Conservation (phyloP, 129 eudicot genomes). For the Flaveria ramosissima region DNA sequence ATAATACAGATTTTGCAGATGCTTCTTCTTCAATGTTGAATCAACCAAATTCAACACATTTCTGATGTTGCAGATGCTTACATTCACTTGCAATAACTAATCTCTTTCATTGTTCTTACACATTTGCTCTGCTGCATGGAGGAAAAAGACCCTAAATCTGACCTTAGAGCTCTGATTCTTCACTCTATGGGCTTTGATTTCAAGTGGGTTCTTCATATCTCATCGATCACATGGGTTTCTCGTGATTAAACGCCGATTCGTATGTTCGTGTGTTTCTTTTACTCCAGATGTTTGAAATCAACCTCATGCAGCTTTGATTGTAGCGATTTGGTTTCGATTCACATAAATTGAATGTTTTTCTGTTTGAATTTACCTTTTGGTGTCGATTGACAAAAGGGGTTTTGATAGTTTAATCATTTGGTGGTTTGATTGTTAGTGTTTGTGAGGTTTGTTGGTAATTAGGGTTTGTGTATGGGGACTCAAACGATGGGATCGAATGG, state of each 20-base stretch:
- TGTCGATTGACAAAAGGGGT: background rate
- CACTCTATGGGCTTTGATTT: constrained; percentile 15
- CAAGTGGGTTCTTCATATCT: constrained; percentile 32
- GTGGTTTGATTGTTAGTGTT: background rate
- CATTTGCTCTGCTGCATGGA: constrained; percentile 28
- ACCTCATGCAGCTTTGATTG: constrained; percentile 24
- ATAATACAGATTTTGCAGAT: background rate
- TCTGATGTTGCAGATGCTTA: constrained; percentile 10
- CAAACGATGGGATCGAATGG: constrained; percentile 75
- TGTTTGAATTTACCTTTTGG: background rate
- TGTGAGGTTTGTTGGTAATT: constrained; percentile 9
- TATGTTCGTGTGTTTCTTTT: constrained; percentile 14
- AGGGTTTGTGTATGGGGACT: constrained; percentile 38
- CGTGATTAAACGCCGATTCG: constrained; percentile 5
- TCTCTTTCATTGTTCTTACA: background rate
- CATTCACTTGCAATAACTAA: constrained; percentile 9
- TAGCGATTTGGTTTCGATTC: background rate
- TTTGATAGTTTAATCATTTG: background rate
- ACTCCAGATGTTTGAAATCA: background rate
- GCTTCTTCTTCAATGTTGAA: background rate
- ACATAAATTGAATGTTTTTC: background rate
- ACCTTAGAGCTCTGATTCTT: constrained; percentile 1
- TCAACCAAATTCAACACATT: background rate
- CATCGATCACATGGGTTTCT: background rate
- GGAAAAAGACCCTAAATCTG: constrained; percentile 10